Evolutionary conservation across 2,329 filamentous ascomycete species (phyloP).

Genomic region (Exophiala aquamarina): DNA sequence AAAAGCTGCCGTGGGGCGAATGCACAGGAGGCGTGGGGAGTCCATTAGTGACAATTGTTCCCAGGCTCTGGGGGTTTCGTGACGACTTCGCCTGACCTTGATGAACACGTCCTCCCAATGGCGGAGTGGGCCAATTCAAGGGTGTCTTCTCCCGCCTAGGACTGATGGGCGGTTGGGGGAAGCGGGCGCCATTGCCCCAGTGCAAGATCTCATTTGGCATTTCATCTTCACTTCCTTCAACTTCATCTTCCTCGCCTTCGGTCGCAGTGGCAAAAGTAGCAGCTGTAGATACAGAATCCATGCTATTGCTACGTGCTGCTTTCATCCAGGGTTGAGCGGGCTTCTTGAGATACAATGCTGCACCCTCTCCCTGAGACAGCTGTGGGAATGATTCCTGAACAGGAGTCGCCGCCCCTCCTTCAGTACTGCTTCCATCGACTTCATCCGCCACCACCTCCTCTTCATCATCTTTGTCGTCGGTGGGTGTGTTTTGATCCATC

Average conservation of each 20-base stretch:
- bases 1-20: constrained; percentile 9
- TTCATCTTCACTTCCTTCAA: constrained; percentile 37
- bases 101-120: constrained; percentile 9
- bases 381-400: constrained; percentile 25
- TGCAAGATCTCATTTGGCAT: constrained; percentile 28
- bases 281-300: constrained; percentile 61
- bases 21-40: constrained; percentile 21
- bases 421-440: not conserved
- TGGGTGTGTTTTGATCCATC: constrained; percentile 21
- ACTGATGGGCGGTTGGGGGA: constrained; percentile 17
- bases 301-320: constrained; percentile 51
- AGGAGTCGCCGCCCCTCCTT: constrained; percentile 14
- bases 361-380: not conserved
- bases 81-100: constrained; percentile 11
- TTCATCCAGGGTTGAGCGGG: constrained; percentile 22
- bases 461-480: constrained; percentile 17
- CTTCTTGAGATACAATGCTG: constrained; percentile 1
- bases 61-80: constrained; percentile 9
- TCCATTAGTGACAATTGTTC: constrained; percentile 20
- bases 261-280: constrained; percentile 65
- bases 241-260: constrained; percentile 44
- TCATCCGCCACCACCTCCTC: constrained; percentile 26
- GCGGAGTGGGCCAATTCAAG: constrained; percentile 13
- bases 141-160: constrained; percentile 8
- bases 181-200: constrained; percentile 22